phyloP scores from a whole-genome alignment of 169 alveolate species.

The Amoebophrya sp. region DNA sequence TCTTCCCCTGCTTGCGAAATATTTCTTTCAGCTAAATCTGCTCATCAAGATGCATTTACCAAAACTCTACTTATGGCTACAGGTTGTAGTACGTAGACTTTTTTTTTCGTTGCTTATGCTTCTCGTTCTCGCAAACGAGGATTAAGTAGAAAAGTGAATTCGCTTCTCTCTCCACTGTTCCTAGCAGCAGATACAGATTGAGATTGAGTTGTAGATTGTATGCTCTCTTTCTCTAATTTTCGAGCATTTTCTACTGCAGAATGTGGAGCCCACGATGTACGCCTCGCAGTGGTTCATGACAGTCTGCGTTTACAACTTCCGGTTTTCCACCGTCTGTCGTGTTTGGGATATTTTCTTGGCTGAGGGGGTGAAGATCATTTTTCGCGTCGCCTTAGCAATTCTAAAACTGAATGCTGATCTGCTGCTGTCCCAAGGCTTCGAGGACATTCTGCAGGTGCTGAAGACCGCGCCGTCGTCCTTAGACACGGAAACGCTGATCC shows the following conservation, averaged over 20 bases:
- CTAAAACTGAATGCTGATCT: slow-evolving; percentile 63
- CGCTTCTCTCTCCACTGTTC: too few relatives aligned
- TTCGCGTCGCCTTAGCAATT: slow-evolving; percentile 74
- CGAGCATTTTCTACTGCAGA: slow-evolving; percentile 56
- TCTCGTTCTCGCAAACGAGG: too few relatives aligned
- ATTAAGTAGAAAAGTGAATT: too few relatives aligned
- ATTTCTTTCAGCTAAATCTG: slow-evolving; percentile 69
- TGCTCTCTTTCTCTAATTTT: slow-evolving; percentile 30
- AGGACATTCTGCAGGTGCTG: slow-evolving; percentile 46
- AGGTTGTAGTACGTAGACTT: background rate
- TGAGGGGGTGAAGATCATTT: slow-evolving; percentile 73
- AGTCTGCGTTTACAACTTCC: slow-evolving; percentile 71
- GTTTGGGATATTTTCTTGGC: slow-evolving; percentile 78
- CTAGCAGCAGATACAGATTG: too few relatives aligned
- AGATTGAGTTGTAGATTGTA: too few relatives aligned
- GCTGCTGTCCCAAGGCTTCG: slow-evolving; percentile 49
- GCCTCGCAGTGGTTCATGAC: slow-evolving; percentile 88
- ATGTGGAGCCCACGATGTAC: slow-evolving; percentile 79
- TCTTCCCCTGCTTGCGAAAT: slow-evolving; percentile 77
- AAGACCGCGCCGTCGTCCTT: slow-evolving; percentile 46
- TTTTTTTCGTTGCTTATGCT: background rate
- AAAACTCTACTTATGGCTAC: slow-evolving; percentile 32
- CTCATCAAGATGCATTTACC: slow-evolving; percentile 70
- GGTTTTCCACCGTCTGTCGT: slow-evolving; percentile 63
- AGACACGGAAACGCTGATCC: slow-evolving; percentile 50